Evolutionary conservation across 345 rosid genomes (phyloP), one percentile per base, ranked within the genome.

Genomic region (Gossypium herbaceum): DNA sequence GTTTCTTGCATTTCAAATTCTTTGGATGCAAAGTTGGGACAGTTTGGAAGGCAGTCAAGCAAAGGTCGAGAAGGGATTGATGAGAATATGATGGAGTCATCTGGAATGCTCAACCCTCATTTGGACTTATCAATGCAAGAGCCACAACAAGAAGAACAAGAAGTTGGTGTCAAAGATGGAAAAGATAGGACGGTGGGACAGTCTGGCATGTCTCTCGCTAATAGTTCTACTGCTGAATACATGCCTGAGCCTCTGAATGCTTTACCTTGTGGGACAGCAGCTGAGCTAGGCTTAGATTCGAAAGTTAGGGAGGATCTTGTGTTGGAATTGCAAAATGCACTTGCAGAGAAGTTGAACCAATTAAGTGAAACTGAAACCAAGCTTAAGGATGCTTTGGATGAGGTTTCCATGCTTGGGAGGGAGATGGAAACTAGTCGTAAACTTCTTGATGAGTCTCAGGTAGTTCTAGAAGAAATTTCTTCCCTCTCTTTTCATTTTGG

Each of bases 361-460:
- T 71, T 92, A 82, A 84, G 78, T 79, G 97, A 92, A 82, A 84
- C 81, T 17, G 97, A 87, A 81, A 76, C 82, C 55, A 90, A 86
- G 80, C 91, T 96, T 44, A 84, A 78, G 73, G 86, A 87, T 87
- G 97, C 87, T 62, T 25, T 85, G 82, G 95, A 90, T 79, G 97
- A 96, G 84, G 88, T 85, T 76, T 84, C 83, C 45, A 51, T 81
- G 83, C 89, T 93, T 47, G 79, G 84, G 61, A 85, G 84, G 84
- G 97, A 96, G 75, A 75, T 96, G 77, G 98, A 96, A 79, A 81
- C 65, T 55, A 90, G 84, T 82, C 89, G 73, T 84, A 90, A 90
- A 80, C 97, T 93, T 71, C 97, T 92, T 11, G 88, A 93, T 76
- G 99, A 96, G 89, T 96, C 95, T 74, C 98, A 95, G 98, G 99